Base-by-base conservation (phyloP, 805 yeast species). In the Starmerella sp. region DNA sequence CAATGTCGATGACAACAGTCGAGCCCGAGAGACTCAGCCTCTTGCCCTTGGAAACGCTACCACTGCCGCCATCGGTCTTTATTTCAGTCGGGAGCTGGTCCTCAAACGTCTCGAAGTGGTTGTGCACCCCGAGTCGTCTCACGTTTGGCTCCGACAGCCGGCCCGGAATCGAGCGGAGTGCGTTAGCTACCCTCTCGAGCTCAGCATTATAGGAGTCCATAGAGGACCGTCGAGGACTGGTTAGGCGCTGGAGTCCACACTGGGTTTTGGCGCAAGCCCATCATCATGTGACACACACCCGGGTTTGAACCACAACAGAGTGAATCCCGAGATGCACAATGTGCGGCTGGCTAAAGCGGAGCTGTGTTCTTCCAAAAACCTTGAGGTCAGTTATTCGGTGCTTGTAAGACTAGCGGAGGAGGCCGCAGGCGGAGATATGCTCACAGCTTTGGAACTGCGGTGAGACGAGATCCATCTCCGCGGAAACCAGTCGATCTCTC, bases 61-160 rank as follows among this genome's bases (percentile, higher is more conserved):
- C 15, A 17, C 17, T 14, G 30, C 36, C 54, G 15, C 29, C 39
- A 31, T 34, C 49, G 5, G n/a, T 34, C 15, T 13, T 8, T 5
- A 46, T 15, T 10, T 46, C 49, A 11, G 17, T 22, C 11, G 37
- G 55, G 31, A 57, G 15, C 42, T 57, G 57, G 37, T 71, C 74
- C 47, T 71, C 72, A 51, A 71, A 71, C 3, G 71, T 66, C 52
- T 71, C 74, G 17, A 71, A 67, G 62, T 65, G 67, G 46, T 67
- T 60, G 10, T 57, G 52, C 10, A 58, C 54, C 8, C 72, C 74
- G 14, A 71, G 55, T 32, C 65, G 60, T 31, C 63, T 63, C 11
- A 71, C 65, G 30, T 71, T 73, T 1, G 55, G 59, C 53, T 69
- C 71, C 11, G 67, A 64, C 34, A 69, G 64, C 30, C 66, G 60